Percentiles rank a stretch among this genome's conserved stretches.
These are phyloP conservation scores for Solanum hybrid DNA, from an alignment of 305 asterid species.

Conservation along the genomic window DNA sequence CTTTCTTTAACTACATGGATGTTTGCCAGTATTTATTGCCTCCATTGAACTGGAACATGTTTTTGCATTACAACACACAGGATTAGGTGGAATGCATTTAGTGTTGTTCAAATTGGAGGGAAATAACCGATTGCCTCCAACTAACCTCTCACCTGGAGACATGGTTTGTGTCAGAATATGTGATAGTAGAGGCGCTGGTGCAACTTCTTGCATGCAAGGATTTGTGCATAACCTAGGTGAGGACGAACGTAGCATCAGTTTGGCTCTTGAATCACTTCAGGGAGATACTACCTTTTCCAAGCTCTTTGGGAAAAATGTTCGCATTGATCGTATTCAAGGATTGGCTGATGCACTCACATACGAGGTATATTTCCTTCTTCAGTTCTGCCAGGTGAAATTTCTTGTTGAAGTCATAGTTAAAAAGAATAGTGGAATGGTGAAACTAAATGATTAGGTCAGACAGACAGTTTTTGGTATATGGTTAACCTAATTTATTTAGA, in stretches of 20 bases:
- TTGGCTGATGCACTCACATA: slow-evolving; percentile 93
- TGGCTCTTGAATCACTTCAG: slow-evolving; percentile 92
- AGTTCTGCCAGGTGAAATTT: not conserved
- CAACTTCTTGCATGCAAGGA: slow-evolving; percentile 91
- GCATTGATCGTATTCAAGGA: slow-evolving; percentile 93
- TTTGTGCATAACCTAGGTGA: slow-evolving; percentile 85
- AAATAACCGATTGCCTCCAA: slow-evolving; percentile 85
- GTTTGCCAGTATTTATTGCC: not conserved
- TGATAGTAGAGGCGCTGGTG: slow-evolving; percentile 85
- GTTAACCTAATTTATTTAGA: not conserved
- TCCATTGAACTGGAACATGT: not conserved
- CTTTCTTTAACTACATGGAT: not conserved
- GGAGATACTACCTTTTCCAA: slow-evolving; percentile 91
- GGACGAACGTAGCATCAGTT: slow-evolving; percentile 85
- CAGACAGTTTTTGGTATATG: not conserved
- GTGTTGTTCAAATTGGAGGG: slow-evolving; percentile 85
- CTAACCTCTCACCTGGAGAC: slow-evolving; percentile 95
- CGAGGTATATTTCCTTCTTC: slow-evolving; percentile 48
- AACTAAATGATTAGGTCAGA: not conserved
- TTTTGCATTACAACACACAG: slow-evolving; percentile 27
- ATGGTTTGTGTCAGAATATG: slow-evolving; percentile 93
- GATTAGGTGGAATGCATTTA: slow-evolving; percentile 97
- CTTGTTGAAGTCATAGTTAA: not conserved
- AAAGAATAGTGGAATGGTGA: not conserved
- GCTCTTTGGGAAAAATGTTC: slow-evolving; percentile 82